These are phyloP conservation scores for Ogataea populi-albae DNA, from an alignment of 805 yeast species.

Conservation along the genomic window DNA sequence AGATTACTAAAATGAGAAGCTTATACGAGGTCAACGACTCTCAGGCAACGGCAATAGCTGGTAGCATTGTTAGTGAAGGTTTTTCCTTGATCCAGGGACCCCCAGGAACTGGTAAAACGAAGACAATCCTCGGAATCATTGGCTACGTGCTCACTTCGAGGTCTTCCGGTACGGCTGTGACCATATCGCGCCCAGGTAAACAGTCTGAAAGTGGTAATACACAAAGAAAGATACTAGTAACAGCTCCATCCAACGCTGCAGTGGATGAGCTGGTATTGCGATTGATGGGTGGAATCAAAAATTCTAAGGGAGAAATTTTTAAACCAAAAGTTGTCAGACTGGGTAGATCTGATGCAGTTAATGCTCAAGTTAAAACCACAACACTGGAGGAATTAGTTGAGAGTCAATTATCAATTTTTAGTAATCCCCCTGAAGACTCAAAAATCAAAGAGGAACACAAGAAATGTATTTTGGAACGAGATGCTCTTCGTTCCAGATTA, in stretches of 20 bases:
- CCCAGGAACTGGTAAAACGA: constrained; percentile 99
- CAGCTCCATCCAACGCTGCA: constrained; percentile 99
- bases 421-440: constrained; percentile 40
- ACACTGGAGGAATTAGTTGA: constrained; percentile 88
- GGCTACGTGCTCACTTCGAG: constrained; percentile 62
- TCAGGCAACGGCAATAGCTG: constrained; percentile 86
- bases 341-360: constrained; percentile 87
- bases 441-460: constrained; percentile 49
- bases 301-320: constrained; percentile 50
- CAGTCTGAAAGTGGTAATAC: constrained; percentile 5
- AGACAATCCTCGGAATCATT: constrained; percentile 88
- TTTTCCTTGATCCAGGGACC: constrained; percentile 96
- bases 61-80: constrained; percentile 65
- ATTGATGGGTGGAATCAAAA: constrained; percentile 65
- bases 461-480: constrained; percentile 55
- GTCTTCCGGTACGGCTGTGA: constrained; percentile 6
- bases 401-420: constrained; percentile 42
- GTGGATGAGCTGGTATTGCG: constrained; percentile 92
- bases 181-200: constrained; percentile 12
- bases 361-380: constrained; percentile 73
- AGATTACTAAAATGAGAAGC: constrained; percentile 41
- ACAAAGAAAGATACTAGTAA: constrained; percentile 66
- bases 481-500: constrained; percentile 44
- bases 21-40: constrained; percentile 72
- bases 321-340: constrained; percentile 75